Evolutionary conservation across 192 early-diverging fungal genomes (phyloP), one percentile per base, ranked within the genome.

Genomic region (Thamnidium elegans): DNA sequence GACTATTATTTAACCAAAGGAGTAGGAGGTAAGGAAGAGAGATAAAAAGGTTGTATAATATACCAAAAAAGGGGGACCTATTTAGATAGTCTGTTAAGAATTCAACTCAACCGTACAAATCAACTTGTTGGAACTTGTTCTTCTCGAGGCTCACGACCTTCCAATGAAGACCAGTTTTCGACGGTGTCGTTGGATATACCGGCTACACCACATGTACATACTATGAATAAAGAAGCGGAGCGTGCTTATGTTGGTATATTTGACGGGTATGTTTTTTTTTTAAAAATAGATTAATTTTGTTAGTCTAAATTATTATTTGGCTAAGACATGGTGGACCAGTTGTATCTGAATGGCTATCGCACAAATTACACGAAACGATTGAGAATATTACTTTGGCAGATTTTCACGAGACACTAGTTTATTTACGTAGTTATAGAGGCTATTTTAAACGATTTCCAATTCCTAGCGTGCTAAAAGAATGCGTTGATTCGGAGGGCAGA

Each of bases 221-320:
- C 59, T 7, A 70, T 59, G 48, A 34, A 66, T 32, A 46, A 44
- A n/a, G 51, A 75, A 55, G 34, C 47, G 1, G 44, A 63, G 10
- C 50, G 68, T 17, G 46, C 78, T 39, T 87, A 83, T 67, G 72
- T 83, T 71, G 81, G 76, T 30, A 73, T 87, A 36, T 87, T 83
- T 77, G 85, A 87, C 48, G 84, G 81, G 78, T 81, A 69, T n/a
- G n/a, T n/a, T n/a, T n/a, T n/a, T n/a, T n/a, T 64, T 39, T 50
- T 34, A 30, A 43, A 48, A 66, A 21, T 26, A 26, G 26, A 26
- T 26, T 26, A 26, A 3, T 26, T 26, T 26, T 26, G 1, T 26
- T 26, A 26, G 26, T 26, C 26, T 26, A 26, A 26, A n/a, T n/a
- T n/a, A n/a, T n/a, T n/a, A 26, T 26, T 20, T 42, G 36, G 14